Conservation (phyloP, 2,329 filamentous ascomycete species). For the Venturia aucupariae region DNA sequence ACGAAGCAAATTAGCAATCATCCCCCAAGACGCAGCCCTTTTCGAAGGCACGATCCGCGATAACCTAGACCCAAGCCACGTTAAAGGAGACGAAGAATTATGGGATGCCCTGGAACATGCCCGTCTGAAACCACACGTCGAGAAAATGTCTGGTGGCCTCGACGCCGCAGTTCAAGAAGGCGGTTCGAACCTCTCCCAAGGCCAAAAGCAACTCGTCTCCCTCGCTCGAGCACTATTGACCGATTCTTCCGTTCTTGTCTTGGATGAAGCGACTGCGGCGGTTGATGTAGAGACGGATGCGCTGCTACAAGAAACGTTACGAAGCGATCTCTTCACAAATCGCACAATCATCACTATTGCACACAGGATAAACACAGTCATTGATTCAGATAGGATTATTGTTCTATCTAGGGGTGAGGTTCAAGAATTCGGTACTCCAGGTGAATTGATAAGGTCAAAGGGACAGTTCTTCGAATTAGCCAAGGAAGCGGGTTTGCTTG, state of each 20-base stretch:
- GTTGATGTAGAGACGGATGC: slow-evolving; percentile 54
- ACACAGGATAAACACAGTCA: slow-evolving; percentile 90
- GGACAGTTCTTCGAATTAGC: slow-evolving; percentile 77
- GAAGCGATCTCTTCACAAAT: slow-evolving; percentile 60
- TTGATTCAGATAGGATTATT: slow-evolving; percentile 71
- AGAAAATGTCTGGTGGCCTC: slow-evolving; percentile 70
- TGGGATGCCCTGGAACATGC: slow-evolving; percentile 89
- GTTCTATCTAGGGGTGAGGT: slow-evolving; percentile 80
- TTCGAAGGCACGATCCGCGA: slow-evolving; percentile 83
- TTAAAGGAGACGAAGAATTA: slow-evolving; percentile 83
- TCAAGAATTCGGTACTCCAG: slow-evolving; percentile 75
- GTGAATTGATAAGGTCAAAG: slow-evolving; percentile 58
- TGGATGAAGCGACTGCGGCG: slow-evolving; percentile 76
- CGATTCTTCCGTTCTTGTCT: slow-evolving; percentile 86
- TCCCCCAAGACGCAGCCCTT: slow-evolving; percentile 85
- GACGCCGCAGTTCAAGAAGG: slow-evolving; percentile 82
- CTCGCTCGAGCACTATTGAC: slow-evolving; percentile 80
- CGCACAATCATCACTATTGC: slow-evolving; percentile 91
- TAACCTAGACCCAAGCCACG: slow-evolving; percentile 81
- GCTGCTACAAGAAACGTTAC: slow-evolving; percentile 47
- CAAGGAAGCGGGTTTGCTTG: slow-evolving; percentile 67
- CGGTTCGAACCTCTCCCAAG: slow-evolving; percentile 86
- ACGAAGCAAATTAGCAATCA: slow-evolving; percentile 76
- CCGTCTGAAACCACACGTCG: slow-evolving; percentile 73
- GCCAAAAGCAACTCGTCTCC: slow-evolving; percentile 80